A percentile compares a stretch with the other conserved stretches of the same genome.
phyloP scores from a whole-genome alignment of 202 grass and related monocot genomes.

The Sporobolus alterniflorus region DNA sequence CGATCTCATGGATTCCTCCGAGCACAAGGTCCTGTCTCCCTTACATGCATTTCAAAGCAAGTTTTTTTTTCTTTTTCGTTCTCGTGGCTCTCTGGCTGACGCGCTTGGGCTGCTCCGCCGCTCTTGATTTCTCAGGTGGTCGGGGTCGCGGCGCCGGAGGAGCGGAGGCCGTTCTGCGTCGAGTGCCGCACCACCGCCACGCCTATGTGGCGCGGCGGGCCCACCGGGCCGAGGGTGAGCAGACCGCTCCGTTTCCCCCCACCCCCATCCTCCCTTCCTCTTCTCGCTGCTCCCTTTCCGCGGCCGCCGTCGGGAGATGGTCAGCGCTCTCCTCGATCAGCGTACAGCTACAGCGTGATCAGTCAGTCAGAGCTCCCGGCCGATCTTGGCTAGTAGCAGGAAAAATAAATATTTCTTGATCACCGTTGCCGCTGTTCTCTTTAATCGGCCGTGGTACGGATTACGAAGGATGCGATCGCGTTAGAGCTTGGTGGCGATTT shows the following conservation, averaged over 20 bases:
- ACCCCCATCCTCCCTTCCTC: neutral
- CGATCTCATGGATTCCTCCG: slow-evolving; percentile 32
- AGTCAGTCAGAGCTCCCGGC: neutral
- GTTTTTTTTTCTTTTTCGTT: neutral
- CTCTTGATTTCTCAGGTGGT: slow-evolving; percentile 27
- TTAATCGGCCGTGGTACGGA: neutral
- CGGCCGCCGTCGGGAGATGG: neutral
- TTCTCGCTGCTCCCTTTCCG: neutral
- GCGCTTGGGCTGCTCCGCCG: neutral
- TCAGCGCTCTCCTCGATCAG: neutral
- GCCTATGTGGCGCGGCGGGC: slow-evolving; percentile 91
- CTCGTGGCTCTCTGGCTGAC: neutral
- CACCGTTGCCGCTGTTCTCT: neutral
- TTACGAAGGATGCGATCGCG: neutral
- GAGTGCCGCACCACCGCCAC: slow-evolving; percentile 87
- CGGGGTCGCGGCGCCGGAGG: slow-evolving; percentile 21
- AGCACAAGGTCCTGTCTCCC: slow-evolving; percentile 32
- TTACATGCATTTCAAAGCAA: neutral
- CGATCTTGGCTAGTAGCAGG: neutral
- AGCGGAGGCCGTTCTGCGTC: slow-evolving; percentile 60
- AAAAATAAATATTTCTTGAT: neutral
- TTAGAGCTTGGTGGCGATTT: neutral
- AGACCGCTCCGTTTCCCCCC: neutral
- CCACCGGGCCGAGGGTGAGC: slow-evolving; percentile 82
- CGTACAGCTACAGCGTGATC: neutral